These are phyloP conservation scores for Debaryomyces psychrophilus DNA, from an alignment of 1,139 yeast species.

Conservation along the genomic window DNA sequence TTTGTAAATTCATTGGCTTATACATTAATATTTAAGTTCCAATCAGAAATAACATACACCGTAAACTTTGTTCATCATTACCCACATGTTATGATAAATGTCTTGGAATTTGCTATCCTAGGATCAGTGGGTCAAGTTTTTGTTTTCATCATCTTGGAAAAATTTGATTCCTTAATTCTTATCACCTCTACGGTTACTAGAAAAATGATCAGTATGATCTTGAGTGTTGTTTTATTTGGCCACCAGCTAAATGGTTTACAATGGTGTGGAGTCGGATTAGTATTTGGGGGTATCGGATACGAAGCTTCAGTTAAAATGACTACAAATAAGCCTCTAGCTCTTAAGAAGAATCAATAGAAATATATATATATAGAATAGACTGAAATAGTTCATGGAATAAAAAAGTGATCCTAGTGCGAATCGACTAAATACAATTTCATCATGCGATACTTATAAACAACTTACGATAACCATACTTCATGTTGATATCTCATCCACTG, in stretches of 20 bases:
- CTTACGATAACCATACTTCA: slow-evolving; percentile 4
- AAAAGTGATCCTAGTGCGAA: not conserved
- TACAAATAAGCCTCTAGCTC: not conserved
- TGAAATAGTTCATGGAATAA: not conserved
- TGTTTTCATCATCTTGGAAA: slow-evolving; percentile 80
- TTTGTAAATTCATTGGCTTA: slow-evolving; percentile 42
- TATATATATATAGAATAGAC: not conserved
- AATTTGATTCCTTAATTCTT: slow-evolving; percentile 79
- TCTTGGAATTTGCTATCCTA: slow-evolving; percentile 68
- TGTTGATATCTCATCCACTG: slow-evolving; percentile 29
- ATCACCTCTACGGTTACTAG: slow-evolving; percentile 95
- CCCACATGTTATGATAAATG: slow-evolving; percentile 55
- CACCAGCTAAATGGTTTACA: slow-evolving; percentile 66
- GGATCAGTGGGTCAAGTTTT: slow-evolving; percentile 94
- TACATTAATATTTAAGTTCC: slow-evolving; percentile 44
- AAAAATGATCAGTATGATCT: slow-evolving; percentile 91
- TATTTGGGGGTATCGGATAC: slow-evolving; percentile 67
- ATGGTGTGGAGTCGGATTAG: slow-evolving; percentile 78
- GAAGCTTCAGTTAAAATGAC: slow-evolving; percentile 24
- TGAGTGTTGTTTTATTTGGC: slow-evolving; percentile 84
- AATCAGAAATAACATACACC: slow-evolving; percentile 53
- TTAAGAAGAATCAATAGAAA: slow-evolving; percentile 9
- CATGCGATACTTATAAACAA: not conserved
- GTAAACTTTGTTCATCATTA: slow-evolving; percentile 44
- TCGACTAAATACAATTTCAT: not conserved